These are phyloP conservation scores for Xerocomellus dryophilus DNA, from an alignment of 768 basidiomycete species.

Conservation along the genomic window DNA sequence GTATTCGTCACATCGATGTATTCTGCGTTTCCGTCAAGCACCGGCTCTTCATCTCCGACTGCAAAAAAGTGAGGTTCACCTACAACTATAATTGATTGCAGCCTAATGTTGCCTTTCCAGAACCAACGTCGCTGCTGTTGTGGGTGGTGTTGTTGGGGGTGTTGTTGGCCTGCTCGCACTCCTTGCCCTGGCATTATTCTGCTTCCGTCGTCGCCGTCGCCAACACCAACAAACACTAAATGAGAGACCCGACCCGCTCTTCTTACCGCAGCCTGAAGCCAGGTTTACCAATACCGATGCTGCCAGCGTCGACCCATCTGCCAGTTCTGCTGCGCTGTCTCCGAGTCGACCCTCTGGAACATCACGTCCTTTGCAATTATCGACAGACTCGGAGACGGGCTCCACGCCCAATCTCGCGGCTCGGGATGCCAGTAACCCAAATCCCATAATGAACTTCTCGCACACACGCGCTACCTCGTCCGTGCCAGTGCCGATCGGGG, in stretches of 20 bases:
- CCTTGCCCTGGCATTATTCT: conserved; percentile 10
- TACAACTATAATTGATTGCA: background rate
- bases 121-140: conserved; percentile 10
- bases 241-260: conserved; percentile 12
- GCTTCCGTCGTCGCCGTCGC: conserved; percentile 9
- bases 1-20: background rate
- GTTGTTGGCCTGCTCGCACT: conserved; percentile 14
- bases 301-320: conserved; percentile 1
- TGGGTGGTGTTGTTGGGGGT: conserved; percentile 19
- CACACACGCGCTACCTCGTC: background rate
- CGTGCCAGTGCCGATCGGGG: background rate
- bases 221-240: background rate
- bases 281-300: background rate
- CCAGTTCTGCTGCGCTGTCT: background rate
- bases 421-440: background rate
- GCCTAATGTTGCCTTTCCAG: conserved; percentile 8
- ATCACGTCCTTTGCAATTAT: conserved; percentile 4
- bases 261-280: conserved; percentile 1
- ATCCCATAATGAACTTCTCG: background rate
- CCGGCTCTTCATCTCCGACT: background rate
- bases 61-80: conserved; percentile 12
- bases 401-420: background rate
- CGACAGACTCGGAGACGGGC: conserved; percentile 4
- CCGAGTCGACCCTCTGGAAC: background rate
- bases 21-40: conserved; percentile 9